phyloP scores from a whole-genome alignment of 495 filamentous ascomycete species.

The Tuber microsphaerosporum region DNA sequence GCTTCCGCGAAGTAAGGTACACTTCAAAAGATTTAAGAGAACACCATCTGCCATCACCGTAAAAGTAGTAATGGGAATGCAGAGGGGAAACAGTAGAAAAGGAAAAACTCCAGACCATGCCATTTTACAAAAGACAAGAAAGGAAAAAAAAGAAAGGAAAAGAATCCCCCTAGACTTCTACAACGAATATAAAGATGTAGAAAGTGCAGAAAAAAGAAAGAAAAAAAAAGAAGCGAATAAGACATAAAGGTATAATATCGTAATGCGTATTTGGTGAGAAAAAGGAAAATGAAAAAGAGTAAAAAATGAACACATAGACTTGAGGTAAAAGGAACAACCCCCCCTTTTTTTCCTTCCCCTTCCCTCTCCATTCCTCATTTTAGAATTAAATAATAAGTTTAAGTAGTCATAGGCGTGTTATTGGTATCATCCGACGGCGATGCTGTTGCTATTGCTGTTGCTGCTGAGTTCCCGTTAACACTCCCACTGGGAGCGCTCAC shows the following conservation, averaged over 20 bases:
- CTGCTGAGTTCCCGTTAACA: background rate
- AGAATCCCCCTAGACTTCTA: constrained; percentile 36
- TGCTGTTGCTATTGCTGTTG: background rate
- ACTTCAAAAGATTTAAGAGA: constrained; percentile 19
- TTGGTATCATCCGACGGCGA: background rate
- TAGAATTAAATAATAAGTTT: background rate
- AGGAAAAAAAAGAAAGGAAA: background rate
- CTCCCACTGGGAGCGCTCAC: background rate
- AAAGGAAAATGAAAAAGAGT: background rate
- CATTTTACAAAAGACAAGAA: constrained; percentile 10
- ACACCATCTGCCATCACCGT: constrained; percentile 22
- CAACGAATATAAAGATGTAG: constrained; percentile 22
- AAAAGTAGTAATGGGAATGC: constrained; percentile 10
- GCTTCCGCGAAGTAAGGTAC: background rate
- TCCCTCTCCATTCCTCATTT: background rate
- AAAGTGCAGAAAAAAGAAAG: background rate
- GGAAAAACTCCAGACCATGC: constrained; percentile 36
- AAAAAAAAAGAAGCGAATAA: background rate
- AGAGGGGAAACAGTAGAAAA: constrained; percentile 10
- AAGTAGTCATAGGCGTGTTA: background rate
- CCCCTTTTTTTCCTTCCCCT: too few relatives aligned
- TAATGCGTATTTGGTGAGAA: background rate
- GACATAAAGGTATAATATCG: background rate
- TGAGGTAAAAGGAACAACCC: background rate
- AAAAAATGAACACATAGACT: background rate